phyloP scores from a whole-genome alignment of 192 early-diverging fungal genomes.

The Martensiomyces pterosporus region DNA sequence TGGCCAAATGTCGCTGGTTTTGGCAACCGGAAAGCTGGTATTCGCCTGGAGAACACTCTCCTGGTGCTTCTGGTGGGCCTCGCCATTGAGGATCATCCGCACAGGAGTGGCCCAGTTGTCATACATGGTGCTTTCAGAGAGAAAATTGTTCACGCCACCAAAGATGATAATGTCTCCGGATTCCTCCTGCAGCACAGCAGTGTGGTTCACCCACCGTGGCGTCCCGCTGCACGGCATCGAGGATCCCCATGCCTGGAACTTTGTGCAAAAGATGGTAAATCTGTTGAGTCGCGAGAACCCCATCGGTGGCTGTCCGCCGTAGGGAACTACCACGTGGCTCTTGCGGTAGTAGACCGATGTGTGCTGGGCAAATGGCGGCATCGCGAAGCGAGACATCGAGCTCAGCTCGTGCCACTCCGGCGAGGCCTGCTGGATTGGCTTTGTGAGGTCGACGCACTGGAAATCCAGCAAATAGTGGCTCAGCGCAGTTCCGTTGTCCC shows the following conservation, averaged over 20 bases:
- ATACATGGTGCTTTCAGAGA: slow-evolving; percentile 3
- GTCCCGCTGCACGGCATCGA: slow-evolving; percentile 23
- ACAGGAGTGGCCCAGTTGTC: not conserved
- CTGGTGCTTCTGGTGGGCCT: not conserved
- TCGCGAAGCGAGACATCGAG: slow-evolving; percentile 42
- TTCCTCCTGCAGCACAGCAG: slow-evolving; percentile 25
- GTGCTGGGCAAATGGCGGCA: slow-evolving; percentile 47
- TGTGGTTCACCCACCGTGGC: slow-evolving; percentile 30
- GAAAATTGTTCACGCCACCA: slow-evolving; percentile 31
- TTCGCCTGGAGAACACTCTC: not conserved
- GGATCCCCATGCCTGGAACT: slow-evolving; percentile 41
- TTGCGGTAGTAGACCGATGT: slow-evolving; percentile 35
- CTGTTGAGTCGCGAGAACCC: slow-evolving; percentile 31
- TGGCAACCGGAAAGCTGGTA: no score
- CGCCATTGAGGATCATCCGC: not conserved
- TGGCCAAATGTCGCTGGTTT: slow-evolving; percentile 13
- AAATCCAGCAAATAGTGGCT: slow-evolving; percentile 35
- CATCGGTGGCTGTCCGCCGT: slow-evolving; percentile 30
- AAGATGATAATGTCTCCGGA: slow-evolving; percentile 43
- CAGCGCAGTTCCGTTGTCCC: slow-evolving; percentile 10
- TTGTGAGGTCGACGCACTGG: slow-evolving; percentile 36
- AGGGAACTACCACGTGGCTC: slow-evolving; percentile 38
- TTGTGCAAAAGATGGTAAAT: slow-evolving; percentile 29
- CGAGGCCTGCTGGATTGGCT: slow-evolving; percentile 10
- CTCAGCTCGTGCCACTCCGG: slow-evolving; percentile 29